These are phyloP conservation scores for Thielaviopsis punctulata DNA, from an alignment of 2,329 filamentous ascomycete genomes.

Conservation along the genomic window DNA sequence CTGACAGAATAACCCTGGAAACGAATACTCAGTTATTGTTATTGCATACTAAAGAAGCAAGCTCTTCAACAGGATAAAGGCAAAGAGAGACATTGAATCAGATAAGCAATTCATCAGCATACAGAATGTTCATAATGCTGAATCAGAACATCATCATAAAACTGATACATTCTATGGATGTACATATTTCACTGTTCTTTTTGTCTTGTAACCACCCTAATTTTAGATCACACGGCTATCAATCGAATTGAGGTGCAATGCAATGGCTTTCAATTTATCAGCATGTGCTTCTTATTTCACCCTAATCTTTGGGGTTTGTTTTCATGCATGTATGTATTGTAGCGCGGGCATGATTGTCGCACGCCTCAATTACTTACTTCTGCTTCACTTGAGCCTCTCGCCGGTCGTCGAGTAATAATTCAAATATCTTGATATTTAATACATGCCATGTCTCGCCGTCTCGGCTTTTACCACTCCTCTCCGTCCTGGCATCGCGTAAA, in stretches of 20 bases:
- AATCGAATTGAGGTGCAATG: background rate
- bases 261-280: background rate
- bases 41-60: no score
- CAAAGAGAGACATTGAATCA: background rate
- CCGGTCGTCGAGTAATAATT: background rate
- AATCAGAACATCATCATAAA: background rate
- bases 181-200: no score
- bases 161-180: no score
- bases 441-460: conserved; percentile 4
- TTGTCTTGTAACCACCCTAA: background rate
- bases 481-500: background rate
- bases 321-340: background rate
- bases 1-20: background rate
- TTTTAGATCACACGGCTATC: background rate
- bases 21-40: no score
- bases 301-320: no score
- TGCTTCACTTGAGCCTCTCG: background rate
- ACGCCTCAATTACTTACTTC: background rate
- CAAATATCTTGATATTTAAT: background rate
- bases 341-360: background rate
- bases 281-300: background rate
- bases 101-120: background rate
- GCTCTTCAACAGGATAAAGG: background rate
- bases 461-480: conserved; percentile 1
- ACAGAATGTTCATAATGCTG: background rate